phyloP scores from a whole-genome alignment of 352 stramenopile species.

The Detonula confervacea region DNA sequence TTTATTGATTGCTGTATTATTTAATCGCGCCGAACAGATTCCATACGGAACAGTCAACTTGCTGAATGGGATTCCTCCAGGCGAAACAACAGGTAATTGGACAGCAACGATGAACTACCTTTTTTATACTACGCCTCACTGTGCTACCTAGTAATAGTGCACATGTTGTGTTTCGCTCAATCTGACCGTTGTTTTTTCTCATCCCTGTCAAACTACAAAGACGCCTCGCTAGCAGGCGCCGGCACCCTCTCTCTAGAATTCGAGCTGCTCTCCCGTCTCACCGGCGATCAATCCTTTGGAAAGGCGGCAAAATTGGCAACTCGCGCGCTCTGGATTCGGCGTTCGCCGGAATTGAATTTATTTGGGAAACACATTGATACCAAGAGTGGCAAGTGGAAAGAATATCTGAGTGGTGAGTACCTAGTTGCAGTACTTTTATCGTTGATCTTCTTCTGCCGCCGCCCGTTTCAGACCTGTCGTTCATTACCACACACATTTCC shows the following conservation, averaged over 20 bases:
- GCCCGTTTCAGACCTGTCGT: too few relatives aligned
- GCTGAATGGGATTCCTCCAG: slow-evolving; percentile 88
- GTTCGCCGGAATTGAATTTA: slow-evolving; percentile 89
- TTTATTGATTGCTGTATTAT: not conserved
- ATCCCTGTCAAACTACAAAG: slow-evolving; percentile 45
- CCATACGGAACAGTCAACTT: slow-evolving; percentile 98
- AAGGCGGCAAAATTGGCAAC: slow-evolving; percentile 72
- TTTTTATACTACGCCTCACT: too few relatives aligned
- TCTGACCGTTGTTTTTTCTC: not conserved
- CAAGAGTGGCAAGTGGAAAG: slow-evolving; percentile 86
- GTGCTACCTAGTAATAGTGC: too few relatives aligned
- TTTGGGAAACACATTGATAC: slow-evolving; percentile 95
- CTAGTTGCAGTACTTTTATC: too few relatives aligned
- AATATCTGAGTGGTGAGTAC: slow-evolving; percentile 75
- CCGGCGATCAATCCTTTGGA: slow-evolving; percentile 78
- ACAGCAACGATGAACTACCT: not conserved
- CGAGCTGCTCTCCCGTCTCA: slow-evolving; percentile 91
- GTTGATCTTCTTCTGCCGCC: too few relatives aligned
- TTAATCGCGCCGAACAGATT: slow-evolving; percentile 68
- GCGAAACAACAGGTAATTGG: slow-evolving; percentile 88
- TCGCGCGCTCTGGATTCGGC: slow-evolving; percentile 65
- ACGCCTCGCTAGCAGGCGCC: slow-evolving; percentile 94
- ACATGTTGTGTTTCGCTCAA: too few relatives aligned
- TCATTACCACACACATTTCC: too few relatives aligned
- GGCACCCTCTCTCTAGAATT: slow-evolving; percentile 97